These are phyloP conservation scores for Physcomitrellopsis africana DNA, from an alignment of 225 moss, liverwort and hornwort genomes.

Conservation along the genomic window DNA sequence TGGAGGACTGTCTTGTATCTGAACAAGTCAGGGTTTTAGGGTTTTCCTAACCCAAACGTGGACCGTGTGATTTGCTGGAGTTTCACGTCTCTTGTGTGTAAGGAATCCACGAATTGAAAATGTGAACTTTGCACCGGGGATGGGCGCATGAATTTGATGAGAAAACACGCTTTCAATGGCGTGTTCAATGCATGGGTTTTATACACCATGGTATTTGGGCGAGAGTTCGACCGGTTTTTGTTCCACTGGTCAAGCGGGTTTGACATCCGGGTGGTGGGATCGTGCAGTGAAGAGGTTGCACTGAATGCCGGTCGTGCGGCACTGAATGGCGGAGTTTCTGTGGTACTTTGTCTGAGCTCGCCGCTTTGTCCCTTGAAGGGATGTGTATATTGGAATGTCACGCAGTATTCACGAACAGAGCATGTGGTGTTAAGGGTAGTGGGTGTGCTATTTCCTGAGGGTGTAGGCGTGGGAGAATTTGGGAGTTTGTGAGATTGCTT, in stretches of 20 bases:
- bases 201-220: neutral
- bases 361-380: neutral
- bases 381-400: neutral
- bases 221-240: neutral
- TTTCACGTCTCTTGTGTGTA: too few species aligned
- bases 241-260: neutral
- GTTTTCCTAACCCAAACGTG: neutral
- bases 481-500: constrained; percentile 15
- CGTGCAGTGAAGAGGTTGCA: constrained; percentile 70
- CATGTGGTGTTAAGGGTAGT: neutral
- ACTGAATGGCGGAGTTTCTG: constrained; percentile 78
- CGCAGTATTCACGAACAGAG: too few species aligned
- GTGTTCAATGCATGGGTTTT: too few species aligned
- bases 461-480: neutral
- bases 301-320: constrained; percentile 82
- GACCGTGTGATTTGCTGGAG: too few species aligned
- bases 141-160: too few species aligned
- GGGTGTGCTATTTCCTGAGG: neutral
- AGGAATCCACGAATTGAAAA: too few species aligned
- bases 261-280: constrained; percentile 6
- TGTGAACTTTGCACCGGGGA: too few species aligned
- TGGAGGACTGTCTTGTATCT: too few species aligned
- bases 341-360: constrained; percentile 48
- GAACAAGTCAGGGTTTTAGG: neutral
- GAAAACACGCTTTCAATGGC: neutral